Base-by-base conservation (phyloP, 495 filamentous ascomycete species). In the Daldinia vernicosa region DNA sequence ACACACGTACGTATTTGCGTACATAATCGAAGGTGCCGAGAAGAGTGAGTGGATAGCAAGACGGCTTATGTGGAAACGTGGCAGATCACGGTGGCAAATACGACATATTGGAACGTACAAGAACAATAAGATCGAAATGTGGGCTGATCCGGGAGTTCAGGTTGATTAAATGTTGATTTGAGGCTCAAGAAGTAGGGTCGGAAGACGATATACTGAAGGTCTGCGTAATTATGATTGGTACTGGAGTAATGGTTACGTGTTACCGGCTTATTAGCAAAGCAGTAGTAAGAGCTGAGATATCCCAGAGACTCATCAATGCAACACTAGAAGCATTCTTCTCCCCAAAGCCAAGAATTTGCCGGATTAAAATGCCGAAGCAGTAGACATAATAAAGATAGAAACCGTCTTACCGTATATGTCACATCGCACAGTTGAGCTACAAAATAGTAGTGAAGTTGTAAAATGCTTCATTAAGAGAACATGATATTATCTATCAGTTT, bases 1-100 rank as follows among this genome's bases (percentile, higher is more conserved):
- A 27, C 33, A 51, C 22, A 35, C 5, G 11, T 33, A 33, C 32
- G 9, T 33, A 9, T 33, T 9, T 33, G 2, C 27, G 14, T 26
- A 37, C 7, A 28, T 27, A 28, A 15, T 33, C 19, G 32, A 14
- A 33, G 35, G 15, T 53, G 55, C 55, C 30, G 63, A 66, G 63
- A 60, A 60, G 47, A 39, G 26, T 24, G n/a, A 15, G 43, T 26
- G 28, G 51, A 30, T 53, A 9, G 35, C 26, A 27, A 22, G 28
- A 37, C 1, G 35, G 35, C 27, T 32, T 53, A 61, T 59, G 54
- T 59, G n/a, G 40, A n/a, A 51, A 62, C 30, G 12, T 15, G 15
- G 65, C 19, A 19, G 51, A 62, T 62, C 58, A 22, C 33, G 50
- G 65, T 68, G 50, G 65, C 65, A 51, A 68, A 62, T 68, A 14